These are phyloP conservation scores for Galerina marginata DNA, from an alignment of 768 basidiomycete genomes.

Conservation along the genomic window DNA sequence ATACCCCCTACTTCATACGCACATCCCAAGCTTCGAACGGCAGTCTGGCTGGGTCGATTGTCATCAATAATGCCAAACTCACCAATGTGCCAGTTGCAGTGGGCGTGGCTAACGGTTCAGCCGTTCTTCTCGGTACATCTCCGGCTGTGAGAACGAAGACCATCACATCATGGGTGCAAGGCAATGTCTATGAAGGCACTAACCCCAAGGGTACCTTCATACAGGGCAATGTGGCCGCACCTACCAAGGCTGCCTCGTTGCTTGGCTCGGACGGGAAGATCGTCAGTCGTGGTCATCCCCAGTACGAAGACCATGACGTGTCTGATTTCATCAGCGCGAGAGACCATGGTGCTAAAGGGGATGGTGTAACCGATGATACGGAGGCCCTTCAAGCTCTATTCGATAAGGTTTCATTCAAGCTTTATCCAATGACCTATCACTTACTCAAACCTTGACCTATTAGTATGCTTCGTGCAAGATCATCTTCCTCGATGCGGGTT, in stretches of 20 bases:
- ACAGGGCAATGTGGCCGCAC: slow-evolving; percentile 52
- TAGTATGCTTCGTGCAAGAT: slow-evolving; percentile 76
- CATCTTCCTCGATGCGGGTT: slow-evolving; percentile 78
- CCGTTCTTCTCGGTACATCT: slow-evolving; percentile 56
- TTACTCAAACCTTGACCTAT: not conserved
- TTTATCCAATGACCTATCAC: not conserved
- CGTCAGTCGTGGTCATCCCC: slow-evolving; percentile 68
- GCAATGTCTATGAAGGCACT: slow-evolving; percentile 68
- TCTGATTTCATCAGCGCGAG: slow-evolving; percentile 76
- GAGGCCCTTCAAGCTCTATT: slow-evolving; percentile 66
- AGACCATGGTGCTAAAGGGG: slow-evolving; percentile 72
- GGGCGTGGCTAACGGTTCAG: slow-evolving; percentile 54
- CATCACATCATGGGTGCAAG: slow-evolving; percentile 76
- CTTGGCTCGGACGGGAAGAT: slow-evolving; percentile 62
- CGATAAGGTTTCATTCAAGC: slow-evolving; percentile 44
- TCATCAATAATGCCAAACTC: slow-evolving; percentile 66
- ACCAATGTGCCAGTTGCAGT: slow-evolving; percentile 67
- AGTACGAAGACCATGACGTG: slow-evolving; percentile 64
- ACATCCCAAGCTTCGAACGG: slow-evolving; percentile 53
- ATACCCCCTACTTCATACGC: slow-evolving; percentile 68
- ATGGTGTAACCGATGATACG: slow-evolving; percentile 80
- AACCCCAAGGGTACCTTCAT: slow-evolving; percentile 47
- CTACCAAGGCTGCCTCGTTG: slow-evolving; percentile 59
- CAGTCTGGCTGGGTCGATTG: slow-evolving; percentile 60
- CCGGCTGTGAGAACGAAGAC: slow-evolving; percentile 46